Evolutionary conservation across 306 rosid species (phyloP).

Genomic region (Argentina anserina): DNA sequence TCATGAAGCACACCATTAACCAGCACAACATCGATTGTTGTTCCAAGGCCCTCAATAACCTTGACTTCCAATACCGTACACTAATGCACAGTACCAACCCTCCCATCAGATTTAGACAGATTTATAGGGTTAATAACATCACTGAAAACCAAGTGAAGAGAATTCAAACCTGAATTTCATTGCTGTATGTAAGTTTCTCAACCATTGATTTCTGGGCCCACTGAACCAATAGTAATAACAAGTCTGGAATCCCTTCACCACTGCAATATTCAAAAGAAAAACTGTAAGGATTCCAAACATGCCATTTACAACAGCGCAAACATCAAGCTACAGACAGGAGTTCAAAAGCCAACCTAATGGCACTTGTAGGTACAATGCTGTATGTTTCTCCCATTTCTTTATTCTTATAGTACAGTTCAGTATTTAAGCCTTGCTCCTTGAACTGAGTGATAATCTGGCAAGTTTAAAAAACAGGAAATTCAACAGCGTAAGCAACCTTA

Average conservation of each 20-base stretch:
- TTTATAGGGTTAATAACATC: conserved; percentile 26
- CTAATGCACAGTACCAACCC: conserved; percentile 42
- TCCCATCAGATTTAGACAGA: conserved; percentile 30
- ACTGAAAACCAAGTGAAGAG: conserved; percentile 10
- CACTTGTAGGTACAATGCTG: conserved; percentile 97
- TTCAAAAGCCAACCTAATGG: conserved; percentile 56
- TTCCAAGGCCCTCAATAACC: conserved; percentile 96
- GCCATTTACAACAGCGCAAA: neutral
- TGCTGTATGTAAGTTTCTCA: conserved; percentile 79
- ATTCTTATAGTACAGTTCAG: conserved; percentile 76
- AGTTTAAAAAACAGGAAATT: conserved; percentile 18
- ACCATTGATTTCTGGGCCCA: conserved; percentile 94
- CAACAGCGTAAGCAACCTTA: conserved; percentile 1
- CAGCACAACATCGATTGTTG: conserved; percentile 93
- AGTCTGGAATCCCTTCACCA: conserved; percentile 94
- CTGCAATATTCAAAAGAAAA: conserved; percentile 41
- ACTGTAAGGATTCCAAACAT: conserved; percentile 29
- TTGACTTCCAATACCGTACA: conserved; percentile 96
- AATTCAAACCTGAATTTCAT: conserved; percentile 77
- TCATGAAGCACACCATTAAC: conserved; percentile 96
- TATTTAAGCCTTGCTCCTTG: conserved; percentile 87
- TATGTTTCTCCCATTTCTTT: conserved; percentile 92
- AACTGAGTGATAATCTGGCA: conserved; percentile 70
- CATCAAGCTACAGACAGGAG: neutral
- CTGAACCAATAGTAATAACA: conserved; percentile 73